Evolutionary conservation across 2,329 filamentous ascomycete genomes (phyloP).

Genomic region (Epichloe sp.): DNA sequence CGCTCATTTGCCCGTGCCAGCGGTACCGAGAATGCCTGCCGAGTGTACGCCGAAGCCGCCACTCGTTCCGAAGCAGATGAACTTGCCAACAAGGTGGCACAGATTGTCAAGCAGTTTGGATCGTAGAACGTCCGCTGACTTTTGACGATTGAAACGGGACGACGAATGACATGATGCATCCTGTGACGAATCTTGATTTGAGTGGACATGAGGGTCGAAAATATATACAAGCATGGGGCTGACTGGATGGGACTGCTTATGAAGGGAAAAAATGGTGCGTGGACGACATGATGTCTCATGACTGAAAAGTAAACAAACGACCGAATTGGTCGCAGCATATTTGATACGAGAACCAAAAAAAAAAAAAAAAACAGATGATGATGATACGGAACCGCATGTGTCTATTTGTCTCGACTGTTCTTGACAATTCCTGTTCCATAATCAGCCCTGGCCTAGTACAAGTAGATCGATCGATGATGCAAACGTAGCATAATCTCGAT

Average conservation of each 20-base stretch:
- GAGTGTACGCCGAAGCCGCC: constrained; percentile 90
- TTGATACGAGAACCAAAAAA: background rate
- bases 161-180: background rate
- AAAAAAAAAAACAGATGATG: background rate
- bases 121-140: constrained; percentile 13
- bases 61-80: constrained; percentile 84
- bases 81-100: constrained; percentile 69
- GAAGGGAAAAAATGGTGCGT: background rate
- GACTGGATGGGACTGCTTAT: background rate
- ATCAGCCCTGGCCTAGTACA: too few relatives aligned
- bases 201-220: background rate
- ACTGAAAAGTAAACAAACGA: background rate
- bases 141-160: background rate
- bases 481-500: too few relatives aligned
- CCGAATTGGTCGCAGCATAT: background rate
- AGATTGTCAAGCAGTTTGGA: constrained; percentile 52
- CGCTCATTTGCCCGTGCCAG: constrained; percentile 84
- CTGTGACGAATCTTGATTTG: background rate
- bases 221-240: background rate
- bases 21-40: constrained; percentile 89
- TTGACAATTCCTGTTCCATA: background rate
- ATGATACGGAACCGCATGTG: background rate
- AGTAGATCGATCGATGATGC: too few relatives aligned
- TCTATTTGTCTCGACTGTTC: background rate
- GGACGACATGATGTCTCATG: background rate